Conservation (phyloP, 1,284 basidiomycete species). For the Tilletia setariae region DNA sequence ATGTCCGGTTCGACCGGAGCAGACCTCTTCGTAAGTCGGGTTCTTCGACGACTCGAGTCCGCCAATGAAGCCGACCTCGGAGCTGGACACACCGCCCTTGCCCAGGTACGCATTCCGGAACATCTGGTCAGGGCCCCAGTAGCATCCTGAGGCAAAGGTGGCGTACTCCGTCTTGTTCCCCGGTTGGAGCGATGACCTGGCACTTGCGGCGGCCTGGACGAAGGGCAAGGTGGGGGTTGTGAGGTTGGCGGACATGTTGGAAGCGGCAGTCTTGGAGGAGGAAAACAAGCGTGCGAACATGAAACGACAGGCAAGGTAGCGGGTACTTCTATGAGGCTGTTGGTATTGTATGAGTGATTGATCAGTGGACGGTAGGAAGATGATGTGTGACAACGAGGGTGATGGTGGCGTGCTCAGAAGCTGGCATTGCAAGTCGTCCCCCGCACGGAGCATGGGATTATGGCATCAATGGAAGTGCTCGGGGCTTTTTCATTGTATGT, state of each 20-base stretch:
- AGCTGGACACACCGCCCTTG: constrained; percentile 46
- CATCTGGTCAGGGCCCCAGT: constrained; percentile 52
- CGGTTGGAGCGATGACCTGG: neutral
- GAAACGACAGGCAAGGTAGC: neutral
- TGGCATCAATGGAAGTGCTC: no score
- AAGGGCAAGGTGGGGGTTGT: constrained; percentile 17
- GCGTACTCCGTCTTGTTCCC: constrained; percentile 20
- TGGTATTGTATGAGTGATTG: no score
- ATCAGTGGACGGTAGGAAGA: no score
- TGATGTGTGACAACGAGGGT: no score
- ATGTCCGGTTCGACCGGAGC: constrained; percentile 73
- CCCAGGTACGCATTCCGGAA: constrained; percentile 46
- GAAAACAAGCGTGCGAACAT: constrained; percentile 14
- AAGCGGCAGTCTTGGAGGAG: constrained; percentile 9
- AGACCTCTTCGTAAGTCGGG: constrained; percentile 68
- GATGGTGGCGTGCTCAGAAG: no score
- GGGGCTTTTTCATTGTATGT: no score
- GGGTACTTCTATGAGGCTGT: no score
- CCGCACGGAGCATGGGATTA: no score
- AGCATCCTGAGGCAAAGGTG: constrained; percentile 47
- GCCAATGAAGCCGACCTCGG: constrained; percentile 49
- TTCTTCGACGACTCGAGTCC: constrained; percentile 46
- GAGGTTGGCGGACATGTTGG: constrained; percentile 29
- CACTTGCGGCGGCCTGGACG: constrained; percentile 4
- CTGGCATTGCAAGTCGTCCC: no score